Evolutionary conservation across 2,329 filamentous ascomycete genomes (phyloP), one percentile per base, ranked within the genome.

Genomic region (Juglanconis sp.): DNA sequence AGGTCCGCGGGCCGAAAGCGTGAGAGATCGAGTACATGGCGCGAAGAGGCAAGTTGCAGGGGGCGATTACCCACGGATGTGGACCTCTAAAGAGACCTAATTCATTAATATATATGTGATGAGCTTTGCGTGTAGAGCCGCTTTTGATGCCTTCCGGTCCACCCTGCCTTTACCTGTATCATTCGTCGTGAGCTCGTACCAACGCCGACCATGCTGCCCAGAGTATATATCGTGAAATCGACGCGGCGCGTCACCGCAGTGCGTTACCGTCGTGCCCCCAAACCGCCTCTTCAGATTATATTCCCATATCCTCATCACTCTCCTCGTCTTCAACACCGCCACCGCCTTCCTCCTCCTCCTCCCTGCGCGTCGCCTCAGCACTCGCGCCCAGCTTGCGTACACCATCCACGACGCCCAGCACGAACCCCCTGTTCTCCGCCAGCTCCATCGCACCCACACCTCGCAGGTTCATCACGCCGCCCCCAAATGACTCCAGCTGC

Each of bases 381-480:
- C 90, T 92, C 2, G 88, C 87, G 9, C 92, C 92, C 55, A 98
- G 85, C 78, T 87, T 93, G 68, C 92, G 85, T 68, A 98, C 80
- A 4, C 91, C 92, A 72, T 98, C 93, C 65, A 98, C 88, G 2
- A 97, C 91, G 1, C 90, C 91, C 1, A 86, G 81, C 63, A 98
- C 86, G 70, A 97, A 96, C 0, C 87, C 88, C 68, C 94, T 83
- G 58, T 87, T 90, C 77, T 98, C 94, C 0, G 90, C 89, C 52
- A 98, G 80, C 77, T 99, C 95, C 89, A 98, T 92, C 2, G 91
- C 91, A 2, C 95, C 95, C 0, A 98, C 90, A 30, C 94, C 94
- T 2, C 81, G 74, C 59, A 89, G 66, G 59, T 79, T 84, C 71
- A 89, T 82, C 59, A 91, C 84, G n/a, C 93, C 87, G 30, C 87